Base-by-base conservation (phyloP, 2,329 filamentous ascomycete species). In the Macrophomina pseudophaseolina region DNA sequence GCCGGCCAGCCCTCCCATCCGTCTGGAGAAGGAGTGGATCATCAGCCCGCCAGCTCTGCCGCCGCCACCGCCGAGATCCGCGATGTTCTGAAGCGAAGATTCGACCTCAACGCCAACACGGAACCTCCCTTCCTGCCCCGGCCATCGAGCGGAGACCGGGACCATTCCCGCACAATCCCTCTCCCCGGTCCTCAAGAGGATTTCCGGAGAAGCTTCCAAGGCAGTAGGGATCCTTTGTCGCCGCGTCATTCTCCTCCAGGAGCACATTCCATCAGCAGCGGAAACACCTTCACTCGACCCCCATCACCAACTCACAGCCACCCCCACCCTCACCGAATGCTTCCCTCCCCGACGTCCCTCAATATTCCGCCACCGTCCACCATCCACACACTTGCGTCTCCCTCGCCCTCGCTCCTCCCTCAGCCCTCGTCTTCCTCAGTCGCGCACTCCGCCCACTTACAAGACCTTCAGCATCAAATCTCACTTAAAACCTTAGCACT, bases 381-480 rank as follows among this genome's bases (percentile, higher is more conserved):
- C 12, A 49, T 71, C 30, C 73, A 73, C 16, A 42, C 66, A 16
- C 18, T 62, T 18, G 32, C 66, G 1, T 65, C 60, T n/a, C 42
- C 59, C 11, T 46, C 66, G 23, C 53, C 65, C 35, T 63, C 65
- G 23, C 58, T 56, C 33, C 58, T 49, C 33, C 53, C 63, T 11
- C 64, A 66, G 14, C 54, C 56, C 28, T 46, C 54, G 16, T 59
- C 64, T 12, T 59, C 64, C 30, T 66, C 64, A n/a, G 71, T 78
- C 7, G 78, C 77, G 18, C 78, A 80, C 44, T 69, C 72, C 18
- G 74, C 75, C 16, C 80, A 83, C 65, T 73, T 84, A 23, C 79
- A 82, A 59, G 81, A 84, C 59, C 77, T 87, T 7, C 85, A 86
- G 69, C 84, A 85, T 70, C 83, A 86, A 71, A 78, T 86, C 44